Evolutionary conservation across 371 early-diverging fungal genomes (phyloP), one percentile per base, ranked within the genome.

Genomic region (Mucor racemosus): DNA sequence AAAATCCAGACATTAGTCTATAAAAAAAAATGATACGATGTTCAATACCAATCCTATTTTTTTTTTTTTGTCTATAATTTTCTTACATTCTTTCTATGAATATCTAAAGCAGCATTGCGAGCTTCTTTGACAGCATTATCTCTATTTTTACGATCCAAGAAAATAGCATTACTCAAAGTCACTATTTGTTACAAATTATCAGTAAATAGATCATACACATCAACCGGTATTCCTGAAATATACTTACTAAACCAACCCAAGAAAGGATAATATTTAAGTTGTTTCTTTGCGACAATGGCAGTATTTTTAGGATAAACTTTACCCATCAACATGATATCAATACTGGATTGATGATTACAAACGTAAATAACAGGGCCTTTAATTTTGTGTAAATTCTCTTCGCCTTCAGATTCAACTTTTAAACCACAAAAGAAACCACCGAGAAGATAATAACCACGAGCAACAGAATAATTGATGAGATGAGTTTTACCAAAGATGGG

Each of bases 131-230:
- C 86, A 17, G 95, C 94, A 67, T 82, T 90, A 50, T 85, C 78
- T 68, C 87, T 86, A 81, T 95, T 96, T 64, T 88, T 88, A 56
- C 98, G 92, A 76, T 95, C 91, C 70, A 97, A 90, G 65, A 97
- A 96, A 67, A 97, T 89, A 62, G 93, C 90, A 64, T 88, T 87
- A 67, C 86, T 86, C 69, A 94, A 74, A 34, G 74, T 80, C 92
- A 95, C 91, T 90, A 76, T 26, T 33, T 46, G 44, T 44, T 19
- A 19, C 46, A 50, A 19, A 21, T 33, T 35, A 17, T 61, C 38
- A 61, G 61, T 61, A 57, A 58, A 56, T 33, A 42, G 40, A 53
- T 44, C 34, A 54, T 55, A 33, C n/a, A 19, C 41, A 33, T 10
- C 19, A 60, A 14, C 15, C 15, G 31, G 38, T 9, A 9, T 46